Conservation (phyloP, 108 stramenopile genomes). For the Tribonema minus region DNA sequence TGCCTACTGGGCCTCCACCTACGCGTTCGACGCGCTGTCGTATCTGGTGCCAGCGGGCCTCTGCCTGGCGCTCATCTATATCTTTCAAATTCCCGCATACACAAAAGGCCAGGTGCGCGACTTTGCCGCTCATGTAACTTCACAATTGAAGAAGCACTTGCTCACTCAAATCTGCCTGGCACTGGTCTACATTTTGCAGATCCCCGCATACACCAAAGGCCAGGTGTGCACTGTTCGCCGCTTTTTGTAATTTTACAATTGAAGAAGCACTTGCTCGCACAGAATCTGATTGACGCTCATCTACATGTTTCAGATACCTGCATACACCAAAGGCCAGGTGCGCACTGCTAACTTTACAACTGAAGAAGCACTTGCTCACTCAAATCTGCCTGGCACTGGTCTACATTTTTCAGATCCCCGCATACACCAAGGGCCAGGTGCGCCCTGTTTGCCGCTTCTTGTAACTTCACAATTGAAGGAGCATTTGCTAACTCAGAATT, state of each 20-base stretch:
- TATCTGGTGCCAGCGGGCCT: constrained; percentile 82
- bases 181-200: constrained; percentile 60
- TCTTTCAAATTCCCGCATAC: constrained; percentile 31
- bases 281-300: constrained; percentile 72
- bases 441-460: constrained; percentile 88
- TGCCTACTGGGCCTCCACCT: constrained; percentile 90
- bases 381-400: too few relatives aligned
- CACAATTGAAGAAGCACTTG: too few relatives aligned
- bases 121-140: too few relatives aligned
- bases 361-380: too few relatives aligned
- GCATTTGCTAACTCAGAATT: constrained; percentile 73
- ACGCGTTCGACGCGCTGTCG: constrained; percentile 78
- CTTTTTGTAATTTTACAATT: too few relatives aligned
- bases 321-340: too few relatives aligned
- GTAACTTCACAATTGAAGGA: constrained; percentile 84
- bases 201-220: not conserved
- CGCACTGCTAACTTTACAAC: too few relatives aligned
- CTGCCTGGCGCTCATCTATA: constrained; percentile 66
- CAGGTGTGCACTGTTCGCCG: too few relatives aligned
- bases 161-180: too few relatives aligned
- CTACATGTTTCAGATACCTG: constrained; percentile 39
- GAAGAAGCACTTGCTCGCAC: too few relatives aligned
- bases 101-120: too few relatives aligned
- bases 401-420: constrained; percentile 75
- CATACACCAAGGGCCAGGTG: constrained; percentile 74